Conservation (phyloP, 441 rosid genomes). For the Jatropha multifida region DNA sequence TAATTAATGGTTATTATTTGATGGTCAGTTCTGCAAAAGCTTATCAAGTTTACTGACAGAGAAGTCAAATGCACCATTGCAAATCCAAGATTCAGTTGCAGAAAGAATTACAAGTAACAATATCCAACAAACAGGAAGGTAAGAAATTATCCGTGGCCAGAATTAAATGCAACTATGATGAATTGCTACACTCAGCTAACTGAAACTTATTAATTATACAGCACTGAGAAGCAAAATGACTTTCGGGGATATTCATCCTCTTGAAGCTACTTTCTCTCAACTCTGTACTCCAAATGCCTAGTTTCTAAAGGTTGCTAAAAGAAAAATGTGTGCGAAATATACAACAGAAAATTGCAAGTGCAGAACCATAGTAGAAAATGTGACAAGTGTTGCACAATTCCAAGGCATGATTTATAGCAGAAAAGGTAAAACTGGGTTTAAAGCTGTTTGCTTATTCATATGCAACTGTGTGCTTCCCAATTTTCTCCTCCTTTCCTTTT, state of each 20-base stretch:
- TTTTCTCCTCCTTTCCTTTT: background rate
- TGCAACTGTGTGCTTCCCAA: background rate
- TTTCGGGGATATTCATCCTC: conserved; percentile 40
- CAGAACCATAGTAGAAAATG: background rate
- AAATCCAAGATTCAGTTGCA: conserved; percentile 21
- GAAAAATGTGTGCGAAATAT: background rate
- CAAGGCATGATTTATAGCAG: background rate
- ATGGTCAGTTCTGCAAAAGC: conserved; percentile 78
- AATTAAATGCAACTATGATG: background rate
- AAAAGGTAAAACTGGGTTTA: background rate
- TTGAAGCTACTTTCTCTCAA: conserved; percentile 21
- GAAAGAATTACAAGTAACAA: background rate
- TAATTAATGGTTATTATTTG: conserved; percentile 14
- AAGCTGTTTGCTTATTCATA: conserved; percentile 1
- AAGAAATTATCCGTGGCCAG: conserved; percentile 7
- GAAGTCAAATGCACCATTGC: conserved; percentile 38
- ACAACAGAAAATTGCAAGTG: conserved; percentile 1
- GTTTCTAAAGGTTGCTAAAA: conserved; percentile 2
- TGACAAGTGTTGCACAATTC: background rate
- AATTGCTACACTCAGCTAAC: conserved; percentile 20
- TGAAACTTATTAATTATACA: conserved; percentile 31
- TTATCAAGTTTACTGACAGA: conserved; percentile 62
- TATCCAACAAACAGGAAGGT: conserved; percentile 37
- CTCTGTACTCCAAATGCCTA: conserved; percentile 4
- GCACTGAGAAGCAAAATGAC: conserved; percentile 32